Base-by-base conservation (phyloP, 768 basidiomycete genomes). In the Xerocomellus intermedius region DNA sequence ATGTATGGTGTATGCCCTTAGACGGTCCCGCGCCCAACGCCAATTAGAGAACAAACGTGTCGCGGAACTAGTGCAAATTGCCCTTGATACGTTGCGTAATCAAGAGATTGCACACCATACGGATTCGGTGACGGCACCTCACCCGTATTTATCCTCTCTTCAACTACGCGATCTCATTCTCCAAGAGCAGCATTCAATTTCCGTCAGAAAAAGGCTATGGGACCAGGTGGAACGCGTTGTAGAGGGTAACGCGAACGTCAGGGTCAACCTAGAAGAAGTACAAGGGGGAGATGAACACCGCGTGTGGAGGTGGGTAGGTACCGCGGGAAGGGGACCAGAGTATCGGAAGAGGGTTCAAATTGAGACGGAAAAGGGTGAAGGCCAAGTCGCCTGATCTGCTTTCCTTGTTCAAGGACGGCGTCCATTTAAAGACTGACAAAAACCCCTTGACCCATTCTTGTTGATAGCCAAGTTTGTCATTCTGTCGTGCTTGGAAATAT, bases 261-360 rank as follows among this genome's bases (percentile, higher is more conserved):
- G 91, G 57, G 85, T 84, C 30, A 89, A 88, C 68, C 74, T 92
- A 49, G 89, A 90, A 71, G 94, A 96, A 70, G 81, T 90, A 44
- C 79, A 78, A 56, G 87, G 87, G 60, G 93, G 94, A 12, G 92
- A 95, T 71, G 91, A 93, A 73, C 79, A 86, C 73, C 82, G 91
- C 60, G 93, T 93, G 52, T 96, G 94, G 94, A 76, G 87, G 54
- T 96, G 94, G 94, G 83, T 92, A 30, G 93, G 93, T n/a, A 73
- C 73, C 52, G 54, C 67, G 32, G 65, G 73, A 51, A 64, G 66
- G 60, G 72, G 66, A 37, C 66, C 67, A 58, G 68, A 70, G 47
- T 57, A 58, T 53, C 67, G 70, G 67, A 72, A 73, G 62, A 71
- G 71, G 69, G 72, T 64, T 56, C 63, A 49, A 54, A 56, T 13